Evolutionary conservation across 139 green algal species (phyloP).

Genomic region (Chlamydomonas eustigma): DNA sequence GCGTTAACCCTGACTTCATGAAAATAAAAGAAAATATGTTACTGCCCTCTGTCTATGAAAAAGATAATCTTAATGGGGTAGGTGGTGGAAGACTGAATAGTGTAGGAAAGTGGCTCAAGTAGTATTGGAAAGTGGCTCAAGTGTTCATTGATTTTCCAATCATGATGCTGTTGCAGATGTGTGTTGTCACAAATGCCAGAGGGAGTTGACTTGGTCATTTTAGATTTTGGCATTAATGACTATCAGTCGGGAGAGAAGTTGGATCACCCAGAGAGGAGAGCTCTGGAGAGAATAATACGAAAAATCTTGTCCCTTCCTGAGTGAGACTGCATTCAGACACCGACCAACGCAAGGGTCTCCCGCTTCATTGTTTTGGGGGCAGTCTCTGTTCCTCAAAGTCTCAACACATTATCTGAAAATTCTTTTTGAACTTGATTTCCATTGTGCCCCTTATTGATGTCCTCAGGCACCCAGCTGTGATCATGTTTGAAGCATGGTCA

Average conservation of each 20-base stretch:
- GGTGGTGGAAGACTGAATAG: too few relatives aligned
- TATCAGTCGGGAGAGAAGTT: not conserved
- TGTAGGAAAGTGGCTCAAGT: too few relatives aligned
- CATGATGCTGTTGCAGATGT: too few relatives aligned
- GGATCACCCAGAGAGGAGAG: conserved; percentile 3
- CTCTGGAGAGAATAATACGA: conserved; percentile 8
- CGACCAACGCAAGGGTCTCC: not conserved
- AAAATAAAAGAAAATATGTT: too few relatives aligned
- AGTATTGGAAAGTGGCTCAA: too few relatives aligned
- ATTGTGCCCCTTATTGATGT: not conserved
- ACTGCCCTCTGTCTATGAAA: too few relatives aligned
- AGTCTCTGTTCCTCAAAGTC: too few relatives aligned
- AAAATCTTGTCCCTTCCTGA: not conserved
- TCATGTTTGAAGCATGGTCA: conserved; percentile 15
- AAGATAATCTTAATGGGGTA: too few relatives aligned
- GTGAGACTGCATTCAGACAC: not conserved
- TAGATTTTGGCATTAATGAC: conserved; percentile 14
- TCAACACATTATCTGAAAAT: not conserved
- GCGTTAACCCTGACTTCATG: too few relatives aligned
- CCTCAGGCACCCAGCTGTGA: not conserved
- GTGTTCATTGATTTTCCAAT: too few relatives aligned
- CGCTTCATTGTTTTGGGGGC: too few relatives aligned
- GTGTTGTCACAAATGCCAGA: conserved; percentile 11
- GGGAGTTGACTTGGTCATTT: conserved; percentile 2
- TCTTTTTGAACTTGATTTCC: not conserved